Percentiles rank a stretch among this genome's conserved stretches.
Evolutionary conservation across 148 eudicot genomes (phyloP).

Genomic region (Silene latifolia): DNA sequence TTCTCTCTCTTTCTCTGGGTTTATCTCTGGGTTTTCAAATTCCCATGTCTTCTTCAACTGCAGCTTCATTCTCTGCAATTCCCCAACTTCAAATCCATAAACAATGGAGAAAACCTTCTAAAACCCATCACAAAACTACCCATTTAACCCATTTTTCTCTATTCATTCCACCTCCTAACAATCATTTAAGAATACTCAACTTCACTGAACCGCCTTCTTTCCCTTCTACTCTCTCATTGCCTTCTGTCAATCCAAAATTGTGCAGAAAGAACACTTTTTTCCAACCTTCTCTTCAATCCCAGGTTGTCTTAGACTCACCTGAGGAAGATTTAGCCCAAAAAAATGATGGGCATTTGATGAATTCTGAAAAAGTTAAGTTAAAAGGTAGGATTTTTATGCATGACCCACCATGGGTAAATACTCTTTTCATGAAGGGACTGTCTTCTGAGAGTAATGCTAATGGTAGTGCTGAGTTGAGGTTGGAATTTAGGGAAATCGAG

Average conservation of each 20-base stretch:
- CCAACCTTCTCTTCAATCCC: slow-evolving; percentile 39
- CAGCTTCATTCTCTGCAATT: slow-evolving; percentile 50
- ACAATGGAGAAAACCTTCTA: slow-evolving; percentile 22
- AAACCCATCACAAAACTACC: slow-evolving; percentile 24
- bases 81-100: slow-evolving; percentile 48
- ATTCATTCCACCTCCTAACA: slow-evolving; percentile 29
- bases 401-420: slow-evolving; percentile 73
- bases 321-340: slow-evolving; percentile 42
- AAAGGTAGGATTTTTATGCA: slow-evolving; percentile 44
- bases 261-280: slow-evolving; percentile 16
- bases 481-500: slow-evolving; percentile 29
- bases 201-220: slow-evolving; percentile 36
- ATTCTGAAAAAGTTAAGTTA: slow-evolving; percentile 32
- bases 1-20: slow-evolving; percentile 18
- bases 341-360: slow-evolving; percentile 31
- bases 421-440: slow-evolving; percentile 50
- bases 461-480: slow-evolving; percentile 18
- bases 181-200: slow-evolving; percentile 18
- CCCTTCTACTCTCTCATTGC: slow-evolving; percentile 52
- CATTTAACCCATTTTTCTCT: slow-evolving; percentile 27
- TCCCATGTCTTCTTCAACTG: slow-evolving; percentile 55
- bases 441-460: slow-evolving; percentile 14
- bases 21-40: slow-evolving; percentile 29
- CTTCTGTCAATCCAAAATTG: slow-evolving; percentile 31
- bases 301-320: slow-evolving; percentile 48